These are phyloP conservation scores for Whalleya microplaca DNA, from an alignment of 2,329 filamentous ascomycete species.

Conservation along the genomic window DNA sequence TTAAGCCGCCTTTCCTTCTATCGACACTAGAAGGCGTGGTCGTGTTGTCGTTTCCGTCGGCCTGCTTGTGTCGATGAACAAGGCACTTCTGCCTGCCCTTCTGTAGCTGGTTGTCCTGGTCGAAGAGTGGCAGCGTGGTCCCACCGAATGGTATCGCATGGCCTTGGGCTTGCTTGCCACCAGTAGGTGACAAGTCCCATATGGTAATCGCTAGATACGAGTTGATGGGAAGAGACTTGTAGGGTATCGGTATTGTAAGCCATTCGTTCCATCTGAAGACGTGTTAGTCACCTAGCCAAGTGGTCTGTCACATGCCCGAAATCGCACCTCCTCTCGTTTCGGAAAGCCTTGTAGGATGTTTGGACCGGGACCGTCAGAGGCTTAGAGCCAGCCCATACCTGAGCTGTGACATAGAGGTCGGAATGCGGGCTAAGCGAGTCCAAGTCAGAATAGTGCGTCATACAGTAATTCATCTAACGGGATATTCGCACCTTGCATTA, in stretches of 20 bases:
- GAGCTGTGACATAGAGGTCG: slow-evolving; percentile 89
- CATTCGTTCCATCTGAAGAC: slow-evolving; percentile 85
- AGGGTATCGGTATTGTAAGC: slow-evolving; percentile 84
- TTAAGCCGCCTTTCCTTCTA: slow-evolving; percentile 56
- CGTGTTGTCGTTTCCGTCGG: slow-evolving; percentile 82
- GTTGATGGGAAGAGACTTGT: slow-evolving; percentile 79
- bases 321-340: slow-evolving; percentile 65
- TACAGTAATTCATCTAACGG: background rate
- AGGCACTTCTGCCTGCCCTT: slow-evolving; percentile 93
- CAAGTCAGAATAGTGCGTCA: slow-evolving; percentile 30
- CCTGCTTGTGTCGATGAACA: slow-evolving; percentile 78
- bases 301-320: background rate
- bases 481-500: slow-evolving; percentile 65
- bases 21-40: slow-evolving; percentile 73
- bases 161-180: slow-evolving; percentile 68
- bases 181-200: slow-evolving; percentile 89
- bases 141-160: slow-evolving; percentile 92
- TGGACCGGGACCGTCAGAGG: slow-evolving; percentile 89
- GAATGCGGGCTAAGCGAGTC: slow-evolving; percentile 65
- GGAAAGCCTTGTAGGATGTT: slow-evolving; percentile 91
- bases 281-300: slow-evolving; percentile 13
- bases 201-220: slow-evolving; percentile 89
- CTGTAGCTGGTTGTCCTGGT: slow-evolving; percentile 85
- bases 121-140: slow-evolving; percentile 90
- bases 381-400: slow-evolving; percentile 96